Conservation (phyloP, 306 rosid species). For the Quercus rubra region DNA sequence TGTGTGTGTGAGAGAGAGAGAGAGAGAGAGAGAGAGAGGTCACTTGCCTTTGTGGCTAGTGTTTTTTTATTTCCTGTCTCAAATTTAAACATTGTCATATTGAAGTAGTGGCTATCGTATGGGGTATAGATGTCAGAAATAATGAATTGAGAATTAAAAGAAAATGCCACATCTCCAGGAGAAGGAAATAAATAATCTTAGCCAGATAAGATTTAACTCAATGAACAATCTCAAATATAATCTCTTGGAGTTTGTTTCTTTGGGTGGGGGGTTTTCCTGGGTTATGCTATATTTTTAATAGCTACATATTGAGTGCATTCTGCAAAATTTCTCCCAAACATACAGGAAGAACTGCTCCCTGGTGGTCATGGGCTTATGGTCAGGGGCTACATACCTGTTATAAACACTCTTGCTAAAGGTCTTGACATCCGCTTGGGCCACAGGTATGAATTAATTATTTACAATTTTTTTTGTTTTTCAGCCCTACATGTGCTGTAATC, state of each 20-base stretch:
- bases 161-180: too few relatives aligned
- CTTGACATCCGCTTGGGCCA: constrained; percentile 85
- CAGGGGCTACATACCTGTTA: constrained; percentile 89
- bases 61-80: neutral
- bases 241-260: neutral
- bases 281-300: neutral
- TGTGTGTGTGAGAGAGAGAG: too few relatives aligned
- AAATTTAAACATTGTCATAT: neutral
- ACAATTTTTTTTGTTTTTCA: neutral
- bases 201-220: neutral
- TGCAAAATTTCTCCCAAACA: constrained; percentile 4
- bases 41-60: neutral
- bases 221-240: neutral
- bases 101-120: neutral
- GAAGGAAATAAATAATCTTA: neutral
- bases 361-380: constrained; percentile 99
- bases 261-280: neutral
- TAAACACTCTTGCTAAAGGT: constrained; percentile 94
- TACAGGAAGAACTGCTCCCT: constrained; percentile 90
- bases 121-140: neutral
- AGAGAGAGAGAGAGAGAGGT: neutral
- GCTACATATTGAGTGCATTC: neutral
- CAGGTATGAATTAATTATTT: constrained; percentile 40
- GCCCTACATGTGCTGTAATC: constrained; percentile 5
- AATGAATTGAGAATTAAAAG: neutral